Percentiles rank a stretch among this genome's conserved stretches.
Conservation (phyloP, 2,329 filamentous ascomycete species). For the Aulographum hederae region DNA sequence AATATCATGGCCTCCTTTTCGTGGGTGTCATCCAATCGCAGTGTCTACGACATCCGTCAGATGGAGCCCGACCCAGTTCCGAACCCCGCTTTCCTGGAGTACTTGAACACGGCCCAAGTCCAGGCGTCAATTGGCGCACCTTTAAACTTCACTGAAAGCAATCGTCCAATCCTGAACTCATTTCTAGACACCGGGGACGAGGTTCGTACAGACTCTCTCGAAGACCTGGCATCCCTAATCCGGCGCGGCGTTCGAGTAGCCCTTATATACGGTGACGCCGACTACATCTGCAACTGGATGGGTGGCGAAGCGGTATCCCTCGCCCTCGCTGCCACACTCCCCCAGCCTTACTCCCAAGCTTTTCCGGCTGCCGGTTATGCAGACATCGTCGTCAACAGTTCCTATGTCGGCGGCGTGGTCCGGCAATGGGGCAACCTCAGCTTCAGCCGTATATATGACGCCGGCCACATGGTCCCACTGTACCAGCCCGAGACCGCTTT, state of each 20-base stretch:
- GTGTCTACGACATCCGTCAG: conserved; percentile 28
- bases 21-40: conserved; percentile 12
- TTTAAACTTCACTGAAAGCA: conserved; percentile 30
- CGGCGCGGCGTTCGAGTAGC: conserved; percentile 34
- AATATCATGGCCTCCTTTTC: conserved; percentile 3
- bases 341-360: conserved; percentile 26
- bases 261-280: conserved; percentile 49
- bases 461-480: conserved; percentile 29
- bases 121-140: conserved; percentile 30
- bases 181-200: conserved; percentile 25
- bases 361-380: conserved; percentile 56
- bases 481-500: conserved; percentile 34
- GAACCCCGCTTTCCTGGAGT: conserved; percentile 27
- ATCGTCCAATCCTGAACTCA: conserved; percentile 19
- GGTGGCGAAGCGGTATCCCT: conserved; percentile 57
- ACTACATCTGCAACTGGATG: conserved; percentile 41
- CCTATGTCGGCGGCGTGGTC: conserved; percentile 53
- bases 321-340: conserved; percentile 28
- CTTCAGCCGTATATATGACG: conserved; percentile 32
- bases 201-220: conserved; percentile 19
- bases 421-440: conserved; percentile 55
- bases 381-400: conserved; percentile 48
- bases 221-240: conserved; percentile 24
- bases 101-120: conserved; percentile 28
- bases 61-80: conserved; percentile 17